Base-by-base conservation (phyloP, 345 rosid species). In the Diplotaxis tenuifolia region DNA sequence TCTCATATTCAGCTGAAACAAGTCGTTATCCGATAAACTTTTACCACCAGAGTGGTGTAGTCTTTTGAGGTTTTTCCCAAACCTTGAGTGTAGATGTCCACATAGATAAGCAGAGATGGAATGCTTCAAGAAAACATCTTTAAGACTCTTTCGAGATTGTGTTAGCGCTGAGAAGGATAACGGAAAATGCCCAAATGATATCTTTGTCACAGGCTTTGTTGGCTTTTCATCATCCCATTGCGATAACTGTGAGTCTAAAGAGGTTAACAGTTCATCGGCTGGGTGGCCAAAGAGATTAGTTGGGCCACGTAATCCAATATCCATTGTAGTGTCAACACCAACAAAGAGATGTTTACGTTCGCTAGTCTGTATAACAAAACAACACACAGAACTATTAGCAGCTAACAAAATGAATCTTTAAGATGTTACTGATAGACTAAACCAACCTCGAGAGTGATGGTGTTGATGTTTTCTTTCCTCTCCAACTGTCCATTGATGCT, bases 271-370 rank as follows among this genome's bases (percentile, higher is more conserved):
- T 63, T 92, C 81, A 53, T 90, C 96, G 15, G 96, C 85, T 70
- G 97, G 99, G 78, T 95, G 99, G 6, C 97, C 97, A 62, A 92
- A 88, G 71, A 95, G 89, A 83, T 92, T 92, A 22, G 97, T 95
- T n/a, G 97, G 97, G 19, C 99, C 93, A 16, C 99, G 88, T 68
- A 90, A 61, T 28, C 99, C 97, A 70, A 88, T 80, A 36, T 83
- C 53, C 88, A 76, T 83, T 6, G 97, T 84, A 78, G 90, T 95
- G 71, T 95, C 99, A 80, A 95, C 77, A 70, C 96, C 96, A 23
- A 95, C 92, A 67, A 95, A 92, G 27, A 92, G 81, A 86, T 88
- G 88, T 54, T 81, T 89, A 68, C 82, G 78, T 55, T 85, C 86
- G 54, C 77, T 76, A 73, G 88, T 82, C 97, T 91, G 80, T 73